A percentile compares a stretch with the other conserved stretches of the same genome.
Conservation (phyloP, 768 basidiomycete genomes). For the Russula virescens region DNA sequence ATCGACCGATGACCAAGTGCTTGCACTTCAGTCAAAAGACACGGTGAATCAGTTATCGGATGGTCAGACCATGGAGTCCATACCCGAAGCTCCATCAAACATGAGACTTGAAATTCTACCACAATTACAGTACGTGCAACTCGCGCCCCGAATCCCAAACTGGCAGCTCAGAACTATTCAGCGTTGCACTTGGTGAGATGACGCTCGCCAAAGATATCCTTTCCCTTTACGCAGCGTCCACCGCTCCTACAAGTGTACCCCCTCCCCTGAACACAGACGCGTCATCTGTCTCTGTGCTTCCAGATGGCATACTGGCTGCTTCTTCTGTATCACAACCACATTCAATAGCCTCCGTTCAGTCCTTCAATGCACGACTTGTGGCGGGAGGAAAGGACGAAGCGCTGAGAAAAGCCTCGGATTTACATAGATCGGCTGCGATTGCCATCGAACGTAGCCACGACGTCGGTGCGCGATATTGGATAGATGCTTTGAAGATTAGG, state of each 20-base stretch:
- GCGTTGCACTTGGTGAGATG: slow-evolving; percentile 76
- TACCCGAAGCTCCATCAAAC: slow-evolving; percentile 68
- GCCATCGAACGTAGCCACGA: slow-evolving; percentile 59
- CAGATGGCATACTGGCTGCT: slow-evolving; percentile 42
- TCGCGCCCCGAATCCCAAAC: not conserved
- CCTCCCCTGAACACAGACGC: not conserved
- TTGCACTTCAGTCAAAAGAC: slow-evolving; percentile 29
- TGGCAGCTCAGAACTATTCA: slow-evolving; percentile 28
- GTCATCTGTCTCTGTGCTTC: slow-evolving; percentile 8
- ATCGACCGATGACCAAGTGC: slow-evolving; percentile 24
- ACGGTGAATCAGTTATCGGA: slow-evolving; percentile 29
- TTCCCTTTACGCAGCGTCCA: slow-evolving; percentile 46
- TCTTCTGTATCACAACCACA: slow-evolving; percentile 60
- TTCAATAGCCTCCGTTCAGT: slow-evolving; percentile 47
- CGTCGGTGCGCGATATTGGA: slow-evolving; percentile 72
- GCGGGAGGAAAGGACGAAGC: slow-evolving; percentile 80
- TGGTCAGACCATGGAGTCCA: slow-evolving; percentile 38
- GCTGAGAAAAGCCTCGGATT: slow-evolving; percentile 61
- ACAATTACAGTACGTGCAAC: slow-evolving; percentile 59
- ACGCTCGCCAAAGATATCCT: slow-evolving; percentile 69
- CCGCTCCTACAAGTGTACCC: slow-evolving; percentile 1
- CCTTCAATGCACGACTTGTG: slow-evolving; percentile 65
- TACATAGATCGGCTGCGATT: slow-evolving; percentile 65
- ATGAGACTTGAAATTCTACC: slow-evolving; percentile 70
- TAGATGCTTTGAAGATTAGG: slow-evolving; percentile 71